Evolutionary conservation across 176 grass and related monocot genomes (phyloP).

Genomic region (Zoysia japonica): DNA sequence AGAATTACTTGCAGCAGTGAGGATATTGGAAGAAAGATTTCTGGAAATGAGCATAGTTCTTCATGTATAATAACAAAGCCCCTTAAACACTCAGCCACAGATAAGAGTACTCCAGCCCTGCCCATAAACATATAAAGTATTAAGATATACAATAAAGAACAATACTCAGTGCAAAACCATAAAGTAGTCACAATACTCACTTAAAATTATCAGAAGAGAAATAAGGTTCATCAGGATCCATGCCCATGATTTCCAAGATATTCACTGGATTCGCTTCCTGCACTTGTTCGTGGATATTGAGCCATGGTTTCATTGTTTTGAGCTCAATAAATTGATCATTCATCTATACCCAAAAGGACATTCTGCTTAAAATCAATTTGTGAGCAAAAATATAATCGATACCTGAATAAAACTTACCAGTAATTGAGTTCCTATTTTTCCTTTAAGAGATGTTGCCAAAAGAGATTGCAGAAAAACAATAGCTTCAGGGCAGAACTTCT

Average conservation of each 20-base stretch:
- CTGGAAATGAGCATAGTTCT: slow-evolving; percentile 69
- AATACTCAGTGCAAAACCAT: background rate
- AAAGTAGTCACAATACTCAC: slow-evolving; percentile 40
- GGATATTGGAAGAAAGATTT: slow-evolving; percentile 82
- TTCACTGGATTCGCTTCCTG: slow-evolving; percentile 55
- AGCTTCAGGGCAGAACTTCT: slow-evolving; percentile 89
- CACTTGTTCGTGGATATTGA: slow-evolving; percentile 49
- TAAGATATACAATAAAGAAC: background rate
- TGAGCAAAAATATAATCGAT: background rate
- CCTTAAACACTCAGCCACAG: slow-evolving; percentile 72
- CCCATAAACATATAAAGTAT: slow-evolving; percentile 17
- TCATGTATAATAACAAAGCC: slow-evolving; percentile 81
- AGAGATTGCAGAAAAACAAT: slow-evolving; percentile 75
- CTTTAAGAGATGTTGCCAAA: slow-evolving; percentile 63
- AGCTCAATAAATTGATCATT: slow-evolving; percentile 75
- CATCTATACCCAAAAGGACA: slow-evolving; percentile 47
- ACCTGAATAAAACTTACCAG: slow-evolving; percentile 46
- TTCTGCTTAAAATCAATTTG: slow-evolving; percentile 33
- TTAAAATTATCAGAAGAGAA: slow-evolving; percentile 75
- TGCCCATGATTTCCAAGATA: slow-evolving; percentile 61
- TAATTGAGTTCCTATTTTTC: slow-evolving; percentile 48
- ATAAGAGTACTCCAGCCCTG: slow-evolving; percentile 71
- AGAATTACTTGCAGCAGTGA: slow-evolving; percentile 58
- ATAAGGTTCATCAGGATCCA: slow-evolving; percentile 62
- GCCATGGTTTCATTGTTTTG: slow-evolving; percentile 69